Percentiles rank a stretch among this genome's conserved stretches.
These are phyloP conservation scores for Yamadazyma atmosphaerica DNA, from an alignment of 1,139 yeast species.

Conservation along the genomic window DNA sequence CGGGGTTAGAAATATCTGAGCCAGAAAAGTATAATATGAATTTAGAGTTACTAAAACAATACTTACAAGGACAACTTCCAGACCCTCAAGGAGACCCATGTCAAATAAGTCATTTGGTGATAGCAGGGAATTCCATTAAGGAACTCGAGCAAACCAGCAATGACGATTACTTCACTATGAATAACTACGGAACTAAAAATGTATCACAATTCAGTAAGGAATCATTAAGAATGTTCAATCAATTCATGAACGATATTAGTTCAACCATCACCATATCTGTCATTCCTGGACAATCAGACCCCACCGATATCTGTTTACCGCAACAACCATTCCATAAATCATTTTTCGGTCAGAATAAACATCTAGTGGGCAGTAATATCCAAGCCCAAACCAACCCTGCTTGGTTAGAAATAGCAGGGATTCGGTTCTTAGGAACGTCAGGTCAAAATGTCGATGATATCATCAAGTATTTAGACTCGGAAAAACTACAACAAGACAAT, in stretches of 20 bases:
- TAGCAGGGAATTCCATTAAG: conserved; percentile 72
- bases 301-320: conserved; percentile 80
- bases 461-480: conserved; percentile 52
- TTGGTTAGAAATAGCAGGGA: conserved; percentile 57
- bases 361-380: conserved; percentile 39
- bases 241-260: conserved; percentile 57
- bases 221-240: conserved; percentile 50
- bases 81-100: conserved; percentile 20
- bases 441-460: conserved; percentile 88
- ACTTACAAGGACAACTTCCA: conserved; percentile 65
- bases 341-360: conserved; percentile 53
- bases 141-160: conserved; percentile 21
- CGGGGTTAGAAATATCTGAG: conserved; percentile 66
- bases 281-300: conserved; percentile 86
- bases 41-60: conserved; percentile 68
- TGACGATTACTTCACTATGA: conserved; percentile 34
- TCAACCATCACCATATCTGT: conserved; percentile 66
- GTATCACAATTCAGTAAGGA: conserved; percentile 48
- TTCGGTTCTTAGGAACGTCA: conserved; percentile 66
- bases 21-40: conserved; percentile 43
- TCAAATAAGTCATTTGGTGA: conserved; percentile 53
- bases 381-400: conserved; percentile 72
- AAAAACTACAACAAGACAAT: conserved; percentile 22
- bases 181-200: conserved; percentile 55
- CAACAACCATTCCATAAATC: conserved; percentile 87